A percentile compares a stretch with the other conserved stretches of the same genome.
Evolutionary conservation across 768 basidiomycete species (phyloP).

Genomic region (Sporobolomyces pararoseus): DNA sequence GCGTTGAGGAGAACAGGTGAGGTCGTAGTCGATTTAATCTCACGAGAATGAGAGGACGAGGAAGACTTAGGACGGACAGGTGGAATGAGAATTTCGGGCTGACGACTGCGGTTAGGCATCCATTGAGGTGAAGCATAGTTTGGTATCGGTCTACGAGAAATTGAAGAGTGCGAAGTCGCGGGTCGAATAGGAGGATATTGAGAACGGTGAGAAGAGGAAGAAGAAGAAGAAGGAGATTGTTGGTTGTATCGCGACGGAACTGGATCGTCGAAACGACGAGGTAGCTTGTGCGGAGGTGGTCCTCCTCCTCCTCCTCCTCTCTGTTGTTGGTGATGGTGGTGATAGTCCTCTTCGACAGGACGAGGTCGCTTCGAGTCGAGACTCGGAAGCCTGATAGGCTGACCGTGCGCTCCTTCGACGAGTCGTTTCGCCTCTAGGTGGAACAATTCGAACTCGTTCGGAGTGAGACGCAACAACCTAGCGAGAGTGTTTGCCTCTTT

Average conservation of each 20-base stretch:
- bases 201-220: no score
- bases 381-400: not conserved
- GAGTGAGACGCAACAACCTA: not conserved
- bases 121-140: not conserved
- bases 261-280: not conserved
- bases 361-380: not conserved
- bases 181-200: not conserved
- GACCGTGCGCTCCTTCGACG: not conserved
- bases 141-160: no score
- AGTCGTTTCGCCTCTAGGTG: not conserved
- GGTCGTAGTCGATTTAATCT: not conserved
- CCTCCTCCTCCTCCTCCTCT: not conserved
- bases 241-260: not conserved
- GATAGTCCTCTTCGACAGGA: not conserved
- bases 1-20: not conserved
- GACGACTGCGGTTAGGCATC: not conserved
- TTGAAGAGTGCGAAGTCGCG: no score
- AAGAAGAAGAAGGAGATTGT: not conserved
- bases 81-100: no score
- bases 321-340: no score
- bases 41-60: no score
- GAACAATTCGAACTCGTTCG: not conserved
- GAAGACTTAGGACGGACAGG: no score
- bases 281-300: not conserved
- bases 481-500: slow-evolving; percentile 1